Evolutionary conservation across 306 rosid species (phyloP).

Genomic region (Datisca glomerata): DNA sequence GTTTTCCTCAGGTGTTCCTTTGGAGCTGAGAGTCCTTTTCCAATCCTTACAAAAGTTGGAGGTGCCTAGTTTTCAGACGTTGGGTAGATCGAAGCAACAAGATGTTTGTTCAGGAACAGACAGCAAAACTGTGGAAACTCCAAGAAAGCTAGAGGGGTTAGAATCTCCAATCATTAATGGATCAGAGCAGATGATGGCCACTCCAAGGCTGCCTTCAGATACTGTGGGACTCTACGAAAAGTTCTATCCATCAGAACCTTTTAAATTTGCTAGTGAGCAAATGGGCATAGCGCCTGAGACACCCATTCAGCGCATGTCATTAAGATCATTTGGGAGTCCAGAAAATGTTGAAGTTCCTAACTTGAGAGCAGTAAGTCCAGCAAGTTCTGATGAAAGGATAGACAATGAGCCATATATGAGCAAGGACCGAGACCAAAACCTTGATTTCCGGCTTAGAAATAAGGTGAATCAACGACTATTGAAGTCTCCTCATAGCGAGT

Average conservation of each 20-base stretch:
- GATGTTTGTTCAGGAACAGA: background rate
- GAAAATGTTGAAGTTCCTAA: slow-evolving; percentile 21
- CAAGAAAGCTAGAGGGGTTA: slow-evolving; percentile 12
- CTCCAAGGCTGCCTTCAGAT: too few species aligned
- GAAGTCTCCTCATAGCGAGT: too few species aligned
- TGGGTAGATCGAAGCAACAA: too few species aligned
- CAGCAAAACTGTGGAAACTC: slow-evolving; percentile 12
- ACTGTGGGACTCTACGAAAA: slow-evolving; percentile 8
- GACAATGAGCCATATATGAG: slow-evolving; percentile 10
- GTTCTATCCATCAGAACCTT: slow-evolving; percentile 17
- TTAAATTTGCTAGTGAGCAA: slow-evolving; percentile 18
- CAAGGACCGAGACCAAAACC: slow-evolving; percentile 10
- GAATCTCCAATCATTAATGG: slow-evolving; percentile 10
- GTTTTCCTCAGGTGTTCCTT: slow-evolving; percentile 34
- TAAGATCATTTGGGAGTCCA: slow-evolving; percentile 24
- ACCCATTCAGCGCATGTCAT: slow-evolving; percentile 27
- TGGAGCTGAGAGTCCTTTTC: slow-evolving; percentile 30
- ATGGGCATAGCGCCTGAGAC: slow-evolving; percentile 43
- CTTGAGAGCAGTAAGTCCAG: slow-evolving; percentile 17
- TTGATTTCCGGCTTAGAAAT: too few species aligned
- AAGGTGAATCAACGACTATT: too few species aligned
- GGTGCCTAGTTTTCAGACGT: background rate
- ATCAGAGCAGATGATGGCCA: slow-evolving; percentile 8
- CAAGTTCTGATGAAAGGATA: slow-evolving; percentile 15
- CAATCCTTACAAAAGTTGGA: background rate